Base-by-base conservation (phyloP, 495 filamentous ascomycete genomes). In the Jackrogersella minutella region DNA sequence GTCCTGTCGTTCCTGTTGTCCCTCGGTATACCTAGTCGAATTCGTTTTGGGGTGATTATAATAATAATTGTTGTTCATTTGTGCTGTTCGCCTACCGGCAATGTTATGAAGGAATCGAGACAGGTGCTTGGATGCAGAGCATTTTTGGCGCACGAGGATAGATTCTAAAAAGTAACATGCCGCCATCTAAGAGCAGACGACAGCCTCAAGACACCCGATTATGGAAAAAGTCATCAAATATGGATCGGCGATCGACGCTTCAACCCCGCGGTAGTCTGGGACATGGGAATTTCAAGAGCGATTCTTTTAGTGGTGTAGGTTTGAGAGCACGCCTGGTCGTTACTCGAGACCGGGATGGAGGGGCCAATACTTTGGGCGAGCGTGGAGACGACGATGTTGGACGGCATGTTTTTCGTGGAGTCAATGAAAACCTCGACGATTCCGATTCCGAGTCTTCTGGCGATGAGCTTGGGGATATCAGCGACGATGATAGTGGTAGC, bases 61-160 rank as follows among this genome's bases (percentile, higher is more conserved):
- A 55, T 59, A 60, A 36, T 64, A 68, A 30, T 46, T 51, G 33
- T 69, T 55, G 9, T 56, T 60, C 52, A 28, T 58, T 63, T 39
- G 34, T 44, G 26, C 13, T 64, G 17, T 54, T 60, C 24, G 50
- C 49, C 55, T 44, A 37, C 28, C 36, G 71, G 71, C 53, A 62
- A 71, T 73, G 68, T 58, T 64, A 66, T 68, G 44, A 62, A 47
- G 43, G 24, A 51, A 46, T 50, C 53, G 37, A 58, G 34, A 21
- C 34, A 52, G n/a, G 58, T 62, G 69, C 37, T 56, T 66, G 66
- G 52, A 70, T 71, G 64, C 62, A 67, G 65, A 67, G 71, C 68
- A 69, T 69, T 65, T n/a, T 62, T 59, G 51, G 62, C 60, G 46
- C 64, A 58, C 58, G 30, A 13, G 11, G 30, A 41, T 36, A 63